phyloP scores from a whole-genome alignment of 441 rosid species.

The Hura crepitans region DNA sequence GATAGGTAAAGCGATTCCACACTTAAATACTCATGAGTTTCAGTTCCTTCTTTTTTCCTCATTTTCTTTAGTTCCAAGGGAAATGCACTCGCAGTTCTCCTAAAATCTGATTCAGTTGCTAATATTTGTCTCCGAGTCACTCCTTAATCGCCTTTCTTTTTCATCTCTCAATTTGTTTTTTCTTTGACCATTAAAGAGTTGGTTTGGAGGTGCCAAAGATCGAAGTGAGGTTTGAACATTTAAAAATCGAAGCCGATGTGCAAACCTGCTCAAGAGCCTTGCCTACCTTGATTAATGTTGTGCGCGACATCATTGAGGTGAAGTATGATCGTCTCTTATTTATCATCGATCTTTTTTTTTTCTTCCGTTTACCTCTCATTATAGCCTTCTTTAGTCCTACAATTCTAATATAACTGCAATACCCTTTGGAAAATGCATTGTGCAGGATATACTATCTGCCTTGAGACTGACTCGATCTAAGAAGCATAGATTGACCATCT shows the following conservation, averaged over 20 bases:
- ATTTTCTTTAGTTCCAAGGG: not conserved
- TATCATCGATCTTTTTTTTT: not conserved
- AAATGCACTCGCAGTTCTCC: not conserved
- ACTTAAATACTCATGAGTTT: not conserved
- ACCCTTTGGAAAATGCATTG: slow-evolving; percentile 9
- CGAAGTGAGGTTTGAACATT: slow-evolving; percentile 64
- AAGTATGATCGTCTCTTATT: not conserved
- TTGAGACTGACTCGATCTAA: slow-evolving; percentile 47
- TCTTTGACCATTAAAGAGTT: slow-evolving; percentile 37
- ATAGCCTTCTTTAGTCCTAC: not conserved
- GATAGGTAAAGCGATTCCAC: slow-evolving; percentile 39
- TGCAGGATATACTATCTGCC: slow-evolving; percentile 42
- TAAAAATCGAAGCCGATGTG: slow-evolving; percentile 59
- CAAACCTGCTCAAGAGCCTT: slow-evolving; percentile 76
- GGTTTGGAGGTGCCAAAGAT: slow-evolving; percentile 69
- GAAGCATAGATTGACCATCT: slow-evolving; percentile 42
- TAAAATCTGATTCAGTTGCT: not conserved
- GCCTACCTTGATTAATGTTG: slow-evolving; percentile 67
- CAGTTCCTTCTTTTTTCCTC: not conserved
- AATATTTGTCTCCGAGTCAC: not conserved
- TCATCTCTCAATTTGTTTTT: not conserved
- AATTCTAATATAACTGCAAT: slow-evolving; percentile 1
- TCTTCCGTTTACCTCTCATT: not conserved
- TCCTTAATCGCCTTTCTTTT: not conserved
- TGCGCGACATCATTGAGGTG: slow-evolving; percentile 67